Evolutionary conservation across 2,329 filamentous ascomycete genomes (phyloP).

Genomic region (Aspergillus quadrilineatus): DNA sequence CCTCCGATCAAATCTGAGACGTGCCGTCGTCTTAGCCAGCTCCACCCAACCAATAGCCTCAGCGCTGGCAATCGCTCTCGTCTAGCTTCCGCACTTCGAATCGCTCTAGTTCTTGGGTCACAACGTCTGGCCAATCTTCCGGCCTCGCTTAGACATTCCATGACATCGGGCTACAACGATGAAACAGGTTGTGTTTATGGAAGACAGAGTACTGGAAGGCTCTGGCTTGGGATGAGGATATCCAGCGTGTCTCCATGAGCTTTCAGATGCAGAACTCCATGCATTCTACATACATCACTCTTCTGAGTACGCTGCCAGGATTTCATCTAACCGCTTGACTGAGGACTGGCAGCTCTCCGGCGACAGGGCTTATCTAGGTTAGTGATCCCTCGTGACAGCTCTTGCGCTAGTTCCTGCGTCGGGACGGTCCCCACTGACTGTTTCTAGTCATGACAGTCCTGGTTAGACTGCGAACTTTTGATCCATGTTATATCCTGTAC

Average conservation of each 20-base stretch:
- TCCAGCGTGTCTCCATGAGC: not conserved
- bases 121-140: constrained; percentile 14
- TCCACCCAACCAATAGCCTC: constrained; percentile 16
- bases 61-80: constrained; percentile 8
- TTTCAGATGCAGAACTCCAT: not conserved
- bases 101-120: constrained; percentile 6
- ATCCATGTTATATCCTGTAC: constrained; percentile 11
- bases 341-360: too few relatives aligned
- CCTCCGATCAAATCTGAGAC: constrained; percentile 24
- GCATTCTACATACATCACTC: not conserved
- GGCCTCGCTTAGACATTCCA: constrained; percentile 9
- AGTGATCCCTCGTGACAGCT: constrained; percentile 18
- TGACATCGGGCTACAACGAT: not conserved
- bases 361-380: not conserved
- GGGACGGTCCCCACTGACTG: constrained; percentile 7
- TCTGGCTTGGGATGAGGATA: not conserved
- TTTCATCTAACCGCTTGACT: too few relatives aligned
- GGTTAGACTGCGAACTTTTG: constrained; percentile 12
- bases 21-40: constrained; percentile 17
- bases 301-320: not conserved
- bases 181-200: not conserved
- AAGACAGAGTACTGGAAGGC: not conserved
- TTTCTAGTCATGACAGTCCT: constrained; percentile 1
- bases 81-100: constrained; percentile 3
- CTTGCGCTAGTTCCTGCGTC: constrained; percentile 18